phyloP scores from a whole-genome alignment of 371 early-diverging fungal genomes.

The Mortierella sp. region DNA sequence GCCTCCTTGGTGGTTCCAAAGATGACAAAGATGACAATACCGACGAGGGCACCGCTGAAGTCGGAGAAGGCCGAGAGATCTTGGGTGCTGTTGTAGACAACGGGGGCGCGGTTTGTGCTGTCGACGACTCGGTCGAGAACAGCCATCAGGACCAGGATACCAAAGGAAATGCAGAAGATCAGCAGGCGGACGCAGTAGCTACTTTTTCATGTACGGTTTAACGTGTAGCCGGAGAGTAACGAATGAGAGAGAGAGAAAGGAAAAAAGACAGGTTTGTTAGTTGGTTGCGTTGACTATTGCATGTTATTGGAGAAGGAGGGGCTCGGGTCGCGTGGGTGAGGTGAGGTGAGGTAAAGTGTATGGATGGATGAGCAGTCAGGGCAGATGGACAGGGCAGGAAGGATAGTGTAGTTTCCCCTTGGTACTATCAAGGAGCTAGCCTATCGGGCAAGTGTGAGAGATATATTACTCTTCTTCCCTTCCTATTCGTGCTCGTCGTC shows the following conservation, averaged over 20 bases:
- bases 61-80: slow-evolving; percentile 20
- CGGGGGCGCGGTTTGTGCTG: not conserved
- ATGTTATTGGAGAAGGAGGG: not conserved
- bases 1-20: slow-evolving; percentile 45
- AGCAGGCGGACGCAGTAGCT: slow-evolving; percentile 41
- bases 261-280: not conserved
- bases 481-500: not conserved
- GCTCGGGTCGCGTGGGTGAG: not conserved
- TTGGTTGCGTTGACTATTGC: not conserved
- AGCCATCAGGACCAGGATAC: slow-evolving; percentile 25
- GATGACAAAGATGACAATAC: slow-evolving; percentile 22
- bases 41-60: slow-evolving; percentile 41
- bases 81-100: not conserved
- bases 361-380: not conserved
- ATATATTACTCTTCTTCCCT: not conserved
- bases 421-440: not conserved
- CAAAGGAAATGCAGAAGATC: slow-evolving; percentile 30
- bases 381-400: not conserved
- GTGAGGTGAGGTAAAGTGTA: not conserved
- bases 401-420: not conserved
- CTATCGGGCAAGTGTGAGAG: not conserved
- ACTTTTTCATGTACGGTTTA: not conserved
- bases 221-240: not conserved
- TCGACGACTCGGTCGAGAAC: slow-evolving; percentile 21
- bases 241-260: not conserved